phyloP scores from a whole-genome alignment of 352 stramenopile genomes.

The Thraustochytrium aureum region DNA sequence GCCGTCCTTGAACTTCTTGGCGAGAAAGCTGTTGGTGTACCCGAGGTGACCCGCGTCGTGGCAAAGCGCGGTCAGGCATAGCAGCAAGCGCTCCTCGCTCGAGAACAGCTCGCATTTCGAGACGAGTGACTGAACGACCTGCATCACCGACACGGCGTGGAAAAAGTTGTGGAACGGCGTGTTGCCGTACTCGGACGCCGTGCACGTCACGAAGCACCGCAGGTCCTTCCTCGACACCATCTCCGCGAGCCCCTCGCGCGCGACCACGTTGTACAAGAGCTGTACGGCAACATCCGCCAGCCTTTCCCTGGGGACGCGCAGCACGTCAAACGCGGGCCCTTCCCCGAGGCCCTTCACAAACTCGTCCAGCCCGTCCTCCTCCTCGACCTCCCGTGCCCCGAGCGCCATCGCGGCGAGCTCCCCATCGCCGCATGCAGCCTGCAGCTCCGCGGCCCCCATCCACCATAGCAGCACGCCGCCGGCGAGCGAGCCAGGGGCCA shows the following conservation, averaged over 20 bases:
- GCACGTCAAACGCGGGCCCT: background rate
- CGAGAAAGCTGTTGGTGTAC: constrained; percentile 21
- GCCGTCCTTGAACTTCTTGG: constrained; percentile 17
- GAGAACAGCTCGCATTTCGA: background rate
- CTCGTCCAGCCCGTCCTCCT: too few species aligned
- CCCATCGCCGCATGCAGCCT: too few species aligned
- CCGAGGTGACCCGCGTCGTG: constrained; percentile 51
- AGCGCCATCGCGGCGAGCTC: too few species aligned
- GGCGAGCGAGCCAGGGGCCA: too few species aligned
- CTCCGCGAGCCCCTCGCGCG: constrained; percentile 8
- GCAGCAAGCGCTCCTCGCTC: constrained; percentile 5
- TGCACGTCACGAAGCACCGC: constrained; percentile 44
- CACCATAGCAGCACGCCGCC: too few species aligned
- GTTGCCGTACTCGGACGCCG: constrained; percentile 3
- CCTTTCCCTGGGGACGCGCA: background rate
- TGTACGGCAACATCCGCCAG: background rate
- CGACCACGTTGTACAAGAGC: constrained; percentile 12
- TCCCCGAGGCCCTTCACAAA: too few species aligned
- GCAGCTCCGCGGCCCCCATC: too few species aligned
- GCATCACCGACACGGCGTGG: constrained; percentile 33
- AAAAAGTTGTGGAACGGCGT: constrained; percentile 51
- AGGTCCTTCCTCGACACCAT: constrained; percentile 9
- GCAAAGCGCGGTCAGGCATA: constrained; percentile 48
- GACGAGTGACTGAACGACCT: constrained; percentile 23
- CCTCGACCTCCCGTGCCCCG: too few species aligned